Evolutionary conservation across 2,329 filamentous ascomycete species (phyloP).

Genomic region (Monilinia vaccinii-corymbosi): DNA sequence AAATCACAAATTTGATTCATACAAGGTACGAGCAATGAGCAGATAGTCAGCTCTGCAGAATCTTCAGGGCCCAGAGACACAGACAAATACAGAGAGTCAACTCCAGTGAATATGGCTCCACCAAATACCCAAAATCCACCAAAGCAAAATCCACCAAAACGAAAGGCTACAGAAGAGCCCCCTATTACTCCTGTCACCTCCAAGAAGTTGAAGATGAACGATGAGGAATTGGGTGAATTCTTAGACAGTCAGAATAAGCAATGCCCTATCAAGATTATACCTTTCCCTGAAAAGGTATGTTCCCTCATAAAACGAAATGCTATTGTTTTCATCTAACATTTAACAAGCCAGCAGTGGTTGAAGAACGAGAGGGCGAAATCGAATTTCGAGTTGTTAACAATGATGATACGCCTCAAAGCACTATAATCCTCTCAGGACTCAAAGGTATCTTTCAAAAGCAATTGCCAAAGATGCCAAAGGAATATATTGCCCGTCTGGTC

Average conservation of each 20-base stretch:
- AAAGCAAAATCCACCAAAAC: constrained; percentile 28
- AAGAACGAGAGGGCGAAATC: constrained; percentile 89
- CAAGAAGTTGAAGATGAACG: constrained; percentile 53
- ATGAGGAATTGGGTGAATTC: constrained; percentile 36
- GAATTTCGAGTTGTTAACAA: constrained; percentile 98
- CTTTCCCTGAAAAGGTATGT: constrained; percentile 78
- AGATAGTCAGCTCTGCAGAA: too few relatives aligned
- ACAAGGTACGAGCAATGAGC: too few relatives aligned
- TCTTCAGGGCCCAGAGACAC: too few relatives aligned
- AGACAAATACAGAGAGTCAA: too few relatives aligned
- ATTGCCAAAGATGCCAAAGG: constrained; percentile 97
- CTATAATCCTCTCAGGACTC: constrained; percentile 88
- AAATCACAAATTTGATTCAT: neutral
- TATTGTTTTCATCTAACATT: neutral
- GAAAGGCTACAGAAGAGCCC: constrained; percentile 60
- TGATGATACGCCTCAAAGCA: constrained; percentile 75
- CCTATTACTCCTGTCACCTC: constrained; percentile 49
- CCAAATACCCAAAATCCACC: neutral
- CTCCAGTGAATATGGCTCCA: neutral
- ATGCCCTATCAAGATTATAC: constrained; percentile 54
- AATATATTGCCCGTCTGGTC: constrained; percentile 94
- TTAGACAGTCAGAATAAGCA: constrained; percentile 38
- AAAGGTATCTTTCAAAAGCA: constrained; percentile 99
- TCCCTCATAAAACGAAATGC: neutral
- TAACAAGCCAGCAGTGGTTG: constrained; percentile 69